Base-by-base conservation (phyloP, 352 stramenopile genomes). In the Phytopythium delawarense region DNA sequence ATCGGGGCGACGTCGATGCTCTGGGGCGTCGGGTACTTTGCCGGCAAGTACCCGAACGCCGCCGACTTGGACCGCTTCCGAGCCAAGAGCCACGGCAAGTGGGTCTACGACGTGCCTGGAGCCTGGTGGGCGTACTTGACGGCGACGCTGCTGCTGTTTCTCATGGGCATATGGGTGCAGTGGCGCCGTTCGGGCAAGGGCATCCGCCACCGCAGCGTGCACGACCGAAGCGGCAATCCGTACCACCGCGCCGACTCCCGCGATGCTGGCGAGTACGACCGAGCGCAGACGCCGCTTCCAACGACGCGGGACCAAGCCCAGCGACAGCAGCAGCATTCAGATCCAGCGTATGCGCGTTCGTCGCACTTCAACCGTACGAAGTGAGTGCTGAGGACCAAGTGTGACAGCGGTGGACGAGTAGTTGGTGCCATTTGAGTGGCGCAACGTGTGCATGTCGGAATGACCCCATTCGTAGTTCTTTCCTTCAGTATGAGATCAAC, bases 21-120 rank as follows among this genome's bases (percentile, higher is more conserved):
- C 4, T 78, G 81, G 74, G 81, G 82, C 15, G 59, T 94, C n/a
- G 85, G 81, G 16, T 88, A 89, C 54, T 92, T 94, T 44, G 72
- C 71, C 46, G 83, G 81, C 32, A 75, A 75, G 23, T 94, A 91
- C 63, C 83, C 83, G 11, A 92, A 78, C 48, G 66, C 57, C n/a
- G 72, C 74, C 8, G 73, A 86, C 7, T 71, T 92, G 23, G 61
- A 80, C 5, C 73, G 62, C 13, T 87, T 90, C 42, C 74, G 79
- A 45, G 44, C 6, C 53, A 64, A 13, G 28, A 56, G 53, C 20
- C 40, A 70, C 1, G 66, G 73, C 20, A 37, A 59, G 3, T 88
- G 68, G 68, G 9, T 79, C 21, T 83, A 82, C 57, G 60, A 67
- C 13, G 70, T 94, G 21, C 77, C 79, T 1, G 55, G 25, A 0